Evolutionary conservation across 2,329 filamentous ascomycete genomes (phyloP), one percentile per base, ranked within the genome.

Genomic region (Diaporthe citri): DNA sequence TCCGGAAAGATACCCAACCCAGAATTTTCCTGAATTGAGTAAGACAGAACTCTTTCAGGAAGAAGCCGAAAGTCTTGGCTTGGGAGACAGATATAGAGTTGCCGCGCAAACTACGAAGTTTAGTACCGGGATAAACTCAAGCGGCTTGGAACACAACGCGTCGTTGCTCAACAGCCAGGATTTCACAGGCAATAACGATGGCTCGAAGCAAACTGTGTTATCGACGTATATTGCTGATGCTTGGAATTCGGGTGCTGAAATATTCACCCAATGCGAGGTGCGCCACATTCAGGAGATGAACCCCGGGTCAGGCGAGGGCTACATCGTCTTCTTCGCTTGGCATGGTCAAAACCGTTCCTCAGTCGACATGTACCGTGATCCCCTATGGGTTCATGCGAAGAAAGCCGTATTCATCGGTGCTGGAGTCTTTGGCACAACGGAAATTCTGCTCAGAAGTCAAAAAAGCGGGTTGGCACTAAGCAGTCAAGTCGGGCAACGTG

Each of bases 161-260:
- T 92, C 90, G 1, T 87, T 87, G 0, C 83, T 91, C 25, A 90
- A 90, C 0, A 91, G 92, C 1, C 90, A 92, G 80, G 92, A 93
- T 77, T 83, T 82, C 51, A 93, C 91, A 0, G 92, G 92, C 1
- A 78, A 92, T 73, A 93, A 93, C 77, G 92, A 93, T 80, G 91
- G 91, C 2, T 92, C 90, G 43, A 93, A 93, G 82, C 92, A 88
- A 22, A 92, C 89, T 13, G 92, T 90, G 0, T 85, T 91, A 1
- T 90, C 92, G 48, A 94, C 91, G 0, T 94, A 93, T 78, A 83
- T 94, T 9, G 87, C 90, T 9, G 92, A 94, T 80, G 91, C 92
- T 2, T 93, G 91, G 92, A 92, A 93, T 78, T 92, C 91, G 90
- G 92, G 92, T 13, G 90, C 92, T 15, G 91, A 94, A 79, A 90